Base-by-base conservation (phyloP, 805 yeast genomes). In the Hyphopichia homilentoma region DNA sequence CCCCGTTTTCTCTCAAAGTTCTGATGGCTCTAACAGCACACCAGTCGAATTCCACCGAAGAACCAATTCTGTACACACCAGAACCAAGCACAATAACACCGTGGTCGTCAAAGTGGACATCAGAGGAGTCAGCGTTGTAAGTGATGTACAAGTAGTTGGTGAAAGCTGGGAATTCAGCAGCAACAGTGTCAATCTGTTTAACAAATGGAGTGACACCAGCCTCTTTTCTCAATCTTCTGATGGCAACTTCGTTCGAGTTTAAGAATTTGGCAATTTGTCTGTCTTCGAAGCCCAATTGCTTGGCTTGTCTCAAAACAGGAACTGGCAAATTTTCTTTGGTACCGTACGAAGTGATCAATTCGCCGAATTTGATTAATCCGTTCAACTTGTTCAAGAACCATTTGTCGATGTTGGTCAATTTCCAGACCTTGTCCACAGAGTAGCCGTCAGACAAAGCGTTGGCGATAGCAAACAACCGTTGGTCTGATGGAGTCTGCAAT, bases 41-140 rank as follows among this genome's bases (percentile, higher is more conserved):
- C 97, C 97, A 90, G 68, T 90, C 98, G 57, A 90, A 90, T 66
- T 90, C 98, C 41, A 90, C 98, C 19, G 97, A 90, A 5, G 97
- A 93, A 51, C 98, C 98, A 57, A 90, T 90, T 70, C 98, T 81
- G 75, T 90, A 90, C 27, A 93, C 98, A 75, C 98, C 98, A 4
- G 97, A 88, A 45, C 97, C 97, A 39, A 90, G 72, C 26, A 90
- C 98, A 84, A 90, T 85, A 32, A 84, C 82, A 60, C 97, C 97
- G 44, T 88, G 80, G 44, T 90, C 97, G 46, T 88, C 80, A 54
- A 90, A 93, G n/a, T 70, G 57, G 39, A 93, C 78, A 64, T 90
- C 98, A 46, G 84, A 81, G 21, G 83, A 65, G 47, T 84, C 88
- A 29, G 96, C 97, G 54, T 86, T 89, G 70, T 93, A 90, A 23